Evolutionary conservation across 208 protist genomes (phyloP), one percentile per base, ranked within the genome.

Genomic region (Acanthamoeba lugdunensis): DNA sequence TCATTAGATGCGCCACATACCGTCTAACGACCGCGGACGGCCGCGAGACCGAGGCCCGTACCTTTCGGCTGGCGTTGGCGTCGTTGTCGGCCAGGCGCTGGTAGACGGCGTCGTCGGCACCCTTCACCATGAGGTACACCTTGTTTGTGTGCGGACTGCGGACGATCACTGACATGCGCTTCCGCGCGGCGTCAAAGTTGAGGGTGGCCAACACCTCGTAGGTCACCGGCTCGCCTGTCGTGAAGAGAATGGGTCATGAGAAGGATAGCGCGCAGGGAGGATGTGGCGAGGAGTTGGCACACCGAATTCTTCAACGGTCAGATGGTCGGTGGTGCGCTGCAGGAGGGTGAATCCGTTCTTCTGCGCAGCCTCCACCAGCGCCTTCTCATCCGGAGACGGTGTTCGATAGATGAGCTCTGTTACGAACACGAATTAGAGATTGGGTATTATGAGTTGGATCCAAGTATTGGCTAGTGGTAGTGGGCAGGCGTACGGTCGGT

Each of bases 301-400:
- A 82, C 75, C 75, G 25, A 82, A 82, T n/a, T 82, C 75, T 13
- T 45, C 45, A 4, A 82, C 41, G 13, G 75, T 82, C 16, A 82
- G 75, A 11, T 82, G 75, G 25, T 82, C 75, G 16, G 75, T 54
- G 13, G 75, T 82, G 13, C 75, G 75, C 75, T 82, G 75, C 11
- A 82, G 16, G 28, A 92, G 88, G 21, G 90, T 85, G 65, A 85
- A 94, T 8, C 97, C 98, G 28, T 96, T 90, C 11, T 94, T 90
- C 2, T 95, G 95, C 3, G 98, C 98, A 9, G 97, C 97, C 52
- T 96, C 96, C 1, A 98, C 97, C 11, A 99, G 97, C 61, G 98
- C 98, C 25, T 98, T 97, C 95, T 98, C 98, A 92, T 98, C 98
- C 0, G 98, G 98, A 2, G 97, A 98, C 94, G 96, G 96, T 58